Evolutionary conservation across 1,284 basidiomycete species (phyloP).

Genomic region (Rhizoctonia solani): DNA sequence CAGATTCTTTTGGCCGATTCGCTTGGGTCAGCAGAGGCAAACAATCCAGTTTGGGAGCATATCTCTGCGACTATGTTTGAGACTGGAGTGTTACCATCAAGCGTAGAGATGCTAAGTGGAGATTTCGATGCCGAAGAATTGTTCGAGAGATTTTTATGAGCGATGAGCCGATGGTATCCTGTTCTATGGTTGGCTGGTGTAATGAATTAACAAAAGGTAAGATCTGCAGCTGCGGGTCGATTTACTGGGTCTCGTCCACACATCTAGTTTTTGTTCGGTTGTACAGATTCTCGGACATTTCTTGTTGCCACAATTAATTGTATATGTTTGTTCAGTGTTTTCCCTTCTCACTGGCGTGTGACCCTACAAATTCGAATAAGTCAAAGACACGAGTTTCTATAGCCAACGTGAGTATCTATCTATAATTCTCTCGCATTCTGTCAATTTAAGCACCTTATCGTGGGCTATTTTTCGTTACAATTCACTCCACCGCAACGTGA

Average conservation of each 20-base stretch:
- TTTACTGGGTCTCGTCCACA: background rate
- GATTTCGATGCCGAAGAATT: slow-evolving; percentile 27
- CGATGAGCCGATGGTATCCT: background rate
- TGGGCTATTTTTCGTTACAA: too few relatives aligned
- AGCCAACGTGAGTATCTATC: too few relatives aligned
- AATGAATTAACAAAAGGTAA: background rate
- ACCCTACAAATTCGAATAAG: background rate
- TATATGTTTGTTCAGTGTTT: background rate
- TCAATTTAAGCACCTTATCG: too few relatives aligned
- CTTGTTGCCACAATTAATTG: background rate
- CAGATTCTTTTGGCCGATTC: slow-evolving; percentile 16
- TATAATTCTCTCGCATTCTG: background rate
- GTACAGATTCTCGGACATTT: slow-evolving; percentile 15
- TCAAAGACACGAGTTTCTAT: background rate
- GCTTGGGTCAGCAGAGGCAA: slow-evolving; percentile 23
- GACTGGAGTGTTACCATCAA: slow-evolving; percentile 27
- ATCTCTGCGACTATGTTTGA: slow-evolving; percentile 9
- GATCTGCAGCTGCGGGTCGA: background rate
- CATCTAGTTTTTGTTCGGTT: background rate
- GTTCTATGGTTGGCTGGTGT: background rate
- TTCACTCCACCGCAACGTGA: too few relatives aligned
- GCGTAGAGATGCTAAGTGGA: slow-evolving; percentile 27
- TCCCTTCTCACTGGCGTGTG: background rate
- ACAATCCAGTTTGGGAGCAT: slow-evolving; percentile 5
- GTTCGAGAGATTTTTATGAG: slow-evolving; percentile 26